phyloP scores from a whole-genome alignment of 2,329 filamentous ascomycete species.

The Cladosporium oxysporum region DNA sequence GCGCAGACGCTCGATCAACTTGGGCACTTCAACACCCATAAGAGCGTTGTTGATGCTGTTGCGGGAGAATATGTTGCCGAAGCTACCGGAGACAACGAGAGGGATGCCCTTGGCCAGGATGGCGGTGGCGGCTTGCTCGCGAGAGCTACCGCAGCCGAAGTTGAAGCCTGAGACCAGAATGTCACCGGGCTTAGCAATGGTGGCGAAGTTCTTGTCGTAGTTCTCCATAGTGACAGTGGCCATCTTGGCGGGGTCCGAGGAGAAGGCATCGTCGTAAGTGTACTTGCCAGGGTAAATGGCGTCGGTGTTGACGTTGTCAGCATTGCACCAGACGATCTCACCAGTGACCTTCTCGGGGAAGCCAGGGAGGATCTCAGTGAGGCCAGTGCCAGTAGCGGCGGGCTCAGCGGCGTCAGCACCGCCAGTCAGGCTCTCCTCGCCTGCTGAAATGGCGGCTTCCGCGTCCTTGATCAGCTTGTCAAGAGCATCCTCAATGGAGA shows the following conservation, averaged over 20 bases:
- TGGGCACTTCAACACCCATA: constrained; percentile 69
- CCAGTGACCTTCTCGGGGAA: constrained; percentile 82
- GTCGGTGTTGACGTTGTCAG: constrained; percentile 88
- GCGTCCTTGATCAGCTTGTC: constrained; percentile 70
- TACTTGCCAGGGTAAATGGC: constrained; percentile 89
- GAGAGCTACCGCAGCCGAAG: constrained; percentile 79
- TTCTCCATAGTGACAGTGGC: constrained; percentile 90
- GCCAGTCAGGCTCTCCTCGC: constrained; percentile 49
- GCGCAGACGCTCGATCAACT: constrained; percentile 65
- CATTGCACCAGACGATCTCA: constrained; percentile 85
- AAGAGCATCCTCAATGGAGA: constrained; percentile 68
- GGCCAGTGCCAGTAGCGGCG: constrained; percentile 36
- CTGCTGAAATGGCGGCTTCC: constrained; percentile 61
- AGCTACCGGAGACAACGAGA: constrained; percentile 77
- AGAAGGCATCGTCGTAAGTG: constrained; percentile 86
- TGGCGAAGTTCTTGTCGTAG: constrained; percentile 74
- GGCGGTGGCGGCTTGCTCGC: constrained; percentile 87
- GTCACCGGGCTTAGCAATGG: constrained; percentile 67
- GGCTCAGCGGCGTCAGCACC: constrained; percentile 30
- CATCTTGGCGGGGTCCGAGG: constrained; percentile 75
- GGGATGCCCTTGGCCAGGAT: constrained; percentile 79
- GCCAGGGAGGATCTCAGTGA: constrained; percentile 75
- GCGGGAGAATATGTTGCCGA: constrained; percentile 79
- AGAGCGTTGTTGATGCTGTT: constrained; percentile 81
- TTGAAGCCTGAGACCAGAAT: constrained; percentile 86